phyloP scores from a whole-genome alignment of 2,329 filamentous ascomycete genomes.

The Phaeosphaeriaceae sp. region DNA sequence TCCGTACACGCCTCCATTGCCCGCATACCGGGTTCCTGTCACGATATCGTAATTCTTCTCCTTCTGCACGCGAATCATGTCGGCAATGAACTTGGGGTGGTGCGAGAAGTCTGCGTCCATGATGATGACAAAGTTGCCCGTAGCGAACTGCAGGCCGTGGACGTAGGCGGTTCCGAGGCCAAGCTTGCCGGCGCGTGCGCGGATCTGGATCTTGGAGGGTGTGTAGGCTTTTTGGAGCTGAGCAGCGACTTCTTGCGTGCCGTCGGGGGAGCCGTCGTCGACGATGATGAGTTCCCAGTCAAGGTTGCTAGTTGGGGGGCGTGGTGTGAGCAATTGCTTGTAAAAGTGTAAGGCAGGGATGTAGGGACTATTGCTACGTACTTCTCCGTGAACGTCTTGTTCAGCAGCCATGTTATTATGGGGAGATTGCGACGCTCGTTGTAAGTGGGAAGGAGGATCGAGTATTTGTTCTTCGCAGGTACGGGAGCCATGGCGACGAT shows the following conservation, averaged over 20 bases:
- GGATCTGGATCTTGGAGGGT: conserved; percentile 77
- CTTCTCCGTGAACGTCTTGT: conserved; percentile 90
- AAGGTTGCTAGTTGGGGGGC: conserved; percentile 68
- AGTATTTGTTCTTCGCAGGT: conserved; percentile 78
- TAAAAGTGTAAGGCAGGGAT: conserved; percentile 2
- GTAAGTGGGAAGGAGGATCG: conserved; percentile 96
- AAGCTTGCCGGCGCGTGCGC: conserved; percentile 90
- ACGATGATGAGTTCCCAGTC: conserved; percentile 98
- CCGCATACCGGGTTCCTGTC: conserved; percentile 92
- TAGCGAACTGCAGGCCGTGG: conserved; percentile 87
- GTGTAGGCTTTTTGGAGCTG: conserved; percentile 89
- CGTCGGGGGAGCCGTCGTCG: conserved; percentile 96
- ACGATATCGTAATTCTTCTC: conserved; percentile 90
- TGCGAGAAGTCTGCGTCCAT: conserved; percentile 99
- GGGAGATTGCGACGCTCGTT: conserved; percentile 98
- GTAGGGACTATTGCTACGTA: conserved; percentile 54
- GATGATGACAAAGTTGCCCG: conserved; percentile 96
- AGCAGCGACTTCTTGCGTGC: conserved; percentile 86
- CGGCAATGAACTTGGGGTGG: conserved; percentile 97
- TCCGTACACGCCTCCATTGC: conserved; percentile 83
- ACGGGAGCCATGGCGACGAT: conserved; percentile 37
- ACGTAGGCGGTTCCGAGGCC: conserved; percentile 97
- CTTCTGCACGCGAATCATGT: conserved; percentile 86
- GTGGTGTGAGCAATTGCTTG: conserved; percentile 9
- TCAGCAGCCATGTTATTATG: conserved; percentile 92